These are phyloP conservation scores for Tetrahymena thermophila DNA, from an alignment of 73 alveolate species.

Conservation along the genomic window DNA sequence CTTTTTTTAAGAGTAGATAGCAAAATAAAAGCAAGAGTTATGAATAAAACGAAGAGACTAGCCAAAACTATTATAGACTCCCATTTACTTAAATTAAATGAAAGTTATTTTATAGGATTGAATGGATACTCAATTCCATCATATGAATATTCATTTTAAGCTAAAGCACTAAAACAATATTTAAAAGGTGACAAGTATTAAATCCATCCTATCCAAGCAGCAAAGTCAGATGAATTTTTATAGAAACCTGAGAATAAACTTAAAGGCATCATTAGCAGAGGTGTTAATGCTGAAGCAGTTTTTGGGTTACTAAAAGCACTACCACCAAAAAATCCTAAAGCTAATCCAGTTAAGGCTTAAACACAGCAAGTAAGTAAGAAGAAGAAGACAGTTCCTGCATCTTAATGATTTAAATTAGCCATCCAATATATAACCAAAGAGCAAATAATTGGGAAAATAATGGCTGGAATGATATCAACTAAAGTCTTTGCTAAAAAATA, in stretches of 20 bases:
- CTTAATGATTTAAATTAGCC: constrained; percentile 11
- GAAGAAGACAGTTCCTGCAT: constrained; percentile 1
- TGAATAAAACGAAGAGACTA: neutral
- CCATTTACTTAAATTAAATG: neutral
- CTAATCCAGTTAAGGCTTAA: constrained; percentile 4
- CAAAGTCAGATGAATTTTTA: constrained; percentile 4
- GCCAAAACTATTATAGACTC: neutral
- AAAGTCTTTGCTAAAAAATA: constrained; percentile 19
- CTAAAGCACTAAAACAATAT: constrained; percentile 53
- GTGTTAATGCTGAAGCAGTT: constrained; percentile 17
- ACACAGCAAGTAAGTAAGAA: neutral
- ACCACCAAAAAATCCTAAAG: constrained; percentile 30
- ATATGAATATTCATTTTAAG: constrained; percentile 49
- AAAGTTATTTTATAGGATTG: neutral
- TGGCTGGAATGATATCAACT: constrained; percentile 13
- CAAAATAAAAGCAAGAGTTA: neutral
- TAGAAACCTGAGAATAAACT: constrained; percentile 18
- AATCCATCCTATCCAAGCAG: constrained; percentile 41
- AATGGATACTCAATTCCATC: neutral
- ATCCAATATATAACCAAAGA: constrained; percentile 18
- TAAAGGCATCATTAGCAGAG: constrained; percentile 21
- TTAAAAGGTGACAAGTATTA: constrained; percentile 61
- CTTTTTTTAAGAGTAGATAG: neutral
- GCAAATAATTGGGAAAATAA: constrained; percentile 11
- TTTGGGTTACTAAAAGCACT: constrained; percentile 15